Evolutionary conservation across 805 yeast species (phyloP).

Genomic region (Starmera amethionina): DNA sequence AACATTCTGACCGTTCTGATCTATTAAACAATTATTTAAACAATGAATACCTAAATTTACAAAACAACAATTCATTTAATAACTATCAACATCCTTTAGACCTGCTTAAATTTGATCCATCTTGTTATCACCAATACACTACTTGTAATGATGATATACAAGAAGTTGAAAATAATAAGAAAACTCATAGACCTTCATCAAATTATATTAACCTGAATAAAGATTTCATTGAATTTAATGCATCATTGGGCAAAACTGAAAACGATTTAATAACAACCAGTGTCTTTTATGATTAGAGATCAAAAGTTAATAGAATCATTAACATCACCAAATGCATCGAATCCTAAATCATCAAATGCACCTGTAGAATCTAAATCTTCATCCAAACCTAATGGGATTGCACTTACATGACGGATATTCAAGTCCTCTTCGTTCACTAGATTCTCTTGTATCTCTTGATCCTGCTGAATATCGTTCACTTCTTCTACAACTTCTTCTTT

Average conservation of each 20-base stretch:
- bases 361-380: conserved; percentile 1
- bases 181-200: conserved; percentile 8
- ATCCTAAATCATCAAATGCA: conserved; percentile 6
- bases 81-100: too few relatives aligned
- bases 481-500: background rate
- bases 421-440: background rate
- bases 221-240: conserved; percentile 3
- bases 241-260: background rate
- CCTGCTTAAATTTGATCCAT: too few relatives aligned
- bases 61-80: too few relatives aligned
- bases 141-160: background rate
- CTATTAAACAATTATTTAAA: too few relatives aligned
- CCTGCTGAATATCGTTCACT: background rate
- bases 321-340: conserved; percentile 6
- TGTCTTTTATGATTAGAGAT: background rate
- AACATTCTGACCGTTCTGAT: too few relatives aligned
- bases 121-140: background rate
- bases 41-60: too few relatives aligned
- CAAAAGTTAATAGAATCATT: background rate
- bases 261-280: background rate
- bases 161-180: background rate
- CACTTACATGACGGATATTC: background rate
- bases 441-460: background rate
- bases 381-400: conserved; percentile 3
- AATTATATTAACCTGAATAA: conserved; percentile 8